phyloP scores from a whole-genome alignment of 2,329 filamentous ascomycete genomes.

The Diatrype stigma region DNA sequence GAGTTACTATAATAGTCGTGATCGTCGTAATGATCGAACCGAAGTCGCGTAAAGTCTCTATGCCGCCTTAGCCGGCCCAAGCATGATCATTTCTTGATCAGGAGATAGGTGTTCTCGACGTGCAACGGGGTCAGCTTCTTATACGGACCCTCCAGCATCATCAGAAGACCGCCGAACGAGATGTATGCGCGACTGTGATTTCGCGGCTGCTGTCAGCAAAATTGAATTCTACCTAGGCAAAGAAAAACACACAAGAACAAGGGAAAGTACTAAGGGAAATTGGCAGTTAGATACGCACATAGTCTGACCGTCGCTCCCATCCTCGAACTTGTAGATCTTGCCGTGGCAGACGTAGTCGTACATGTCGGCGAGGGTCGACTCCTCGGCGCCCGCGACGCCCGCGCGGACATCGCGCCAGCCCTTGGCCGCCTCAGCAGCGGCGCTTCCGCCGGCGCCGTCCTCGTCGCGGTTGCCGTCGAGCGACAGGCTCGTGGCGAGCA shows the following conservation, averaged over 20 bases:
- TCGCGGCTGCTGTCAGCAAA: neutral
- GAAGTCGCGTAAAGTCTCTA: too few relatives aligned
- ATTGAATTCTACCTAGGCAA: neutral
- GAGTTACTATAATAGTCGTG: neutral
- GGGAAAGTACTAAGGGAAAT: too few relatives aligned
- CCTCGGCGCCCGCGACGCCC: constrained; percentile 64
- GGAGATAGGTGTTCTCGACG: constrained; percentile 89
- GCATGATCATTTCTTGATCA: constrained; percentile 74
- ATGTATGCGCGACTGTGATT: constrained; percentile 77
- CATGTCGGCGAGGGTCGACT: constrained; percentile 66
- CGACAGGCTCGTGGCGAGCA: constrained; percentile 79
- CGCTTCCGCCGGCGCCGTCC: constrained; percentile 30
- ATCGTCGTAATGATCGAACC: neutral
- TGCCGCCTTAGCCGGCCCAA: too few relatives aligned
- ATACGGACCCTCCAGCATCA: constrained; percentile 89
- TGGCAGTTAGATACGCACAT: constrained; percentile 82
- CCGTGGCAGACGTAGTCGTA: constrained; percentile 87
- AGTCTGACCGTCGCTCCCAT: constrained; percentile 71
- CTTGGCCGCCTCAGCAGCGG: constrained; percentile 41
- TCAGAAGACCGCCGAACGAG: constrained; percentile 86
- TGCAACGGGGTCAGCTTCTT: constrained; percentile 90
- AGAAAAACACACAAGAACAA: too few relatives aligned
- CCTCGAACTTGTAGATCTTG: constrained; percentile 86
- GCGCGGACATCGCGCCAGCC: constrained; percentile 75
- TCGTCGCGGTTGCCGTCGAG: constrained; percentile 82